phyloP scores from a whole-genome alignment of 306 rosid genomes.

The Malus fusca region DNA sequence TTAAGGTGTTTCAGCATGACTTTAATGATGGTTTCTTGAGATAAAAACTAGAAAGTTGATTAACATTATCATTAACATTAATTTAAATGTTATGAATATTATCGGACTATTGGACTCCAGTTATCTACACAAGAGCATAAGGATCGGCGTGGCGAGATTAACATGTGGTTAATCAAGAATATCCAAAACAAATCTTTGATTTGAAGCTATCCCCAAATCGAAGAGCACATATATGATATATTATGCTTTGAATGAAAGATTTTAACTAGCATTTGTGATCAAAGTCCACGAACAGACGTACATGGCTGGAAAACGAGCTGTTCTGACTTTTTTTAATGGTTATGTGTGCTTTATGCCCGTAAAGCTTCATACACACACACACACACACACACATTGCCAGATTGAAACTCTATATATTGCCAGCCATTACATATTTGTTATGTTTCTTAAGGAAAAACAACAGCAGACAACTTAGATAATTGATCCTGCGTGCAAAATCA shows the following conservation, averaged over 20 bases:
- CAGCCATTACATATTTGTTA: neutral
- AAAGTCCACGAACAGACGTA: no score
- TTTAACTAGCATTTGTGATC: neutral
- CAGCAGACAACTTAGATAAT: neutral
- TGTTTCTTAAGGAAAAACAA: neutral
- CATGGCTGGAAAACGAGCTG: neutral
- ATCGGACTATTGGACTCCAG: no score
- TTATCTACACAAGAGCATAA: no score
- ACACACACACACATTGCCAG: no score
- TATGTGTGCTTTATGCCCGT: neutral
- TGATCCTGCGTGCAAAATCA: neutral
- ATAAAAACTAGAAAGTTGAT: no score
- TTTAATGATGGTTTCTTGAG: no score
- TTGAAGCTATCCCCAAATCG: neutral
- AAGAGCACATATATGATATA: neutral
- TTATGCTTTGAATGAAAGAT: conserved; percentile 4
- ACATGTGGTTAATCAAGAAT: neutral
- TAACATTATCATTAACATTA: no score
- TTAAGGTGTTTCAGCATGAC: no score
- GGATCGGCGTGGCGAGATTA: no score
- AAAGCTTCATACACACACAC: neutral
- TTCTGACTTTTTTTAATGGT: neutral
- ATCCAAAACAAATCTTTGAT: neutral
- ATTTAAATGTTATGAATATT: no score
- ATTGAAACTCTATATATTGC: neutral